Evolutionary conservation across 2,329 filamentous ascomycete genomes (phyloP), one percentile per base, ranked within the genome.

Genomic region (Tolypocladium ovalisporum): DNA sequence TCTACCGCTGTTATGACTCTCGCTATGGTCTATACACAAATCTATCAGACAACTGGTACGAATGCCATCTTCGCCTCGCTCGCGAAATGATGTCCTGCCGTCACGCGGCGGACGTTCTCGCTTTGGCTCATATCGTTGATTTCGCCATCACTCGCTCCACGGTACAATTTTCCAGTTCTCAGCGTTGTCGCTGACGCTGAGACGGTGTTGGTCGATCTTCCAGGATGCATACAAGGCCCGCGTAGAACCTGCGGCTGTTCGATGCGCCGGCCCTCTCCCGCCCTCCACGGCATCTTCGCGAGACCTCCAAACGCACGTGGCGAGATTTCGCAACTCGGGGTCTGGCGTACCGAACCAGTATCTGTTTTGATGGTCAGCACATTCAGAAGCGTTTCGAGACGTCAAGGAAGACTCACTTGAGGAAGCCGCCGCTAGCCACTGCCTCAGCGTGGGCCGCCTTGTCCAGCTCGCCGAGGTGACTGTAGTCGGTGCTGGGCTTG

Each of bases 301-400:
- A 36, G 79, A 80, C 61, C 82, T 76, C 84, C 85, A 88, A 59
- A 88, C 69, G 70, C 84, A 91, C 54, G 91, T 96, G 49, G 92
- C 92, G 65, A 97, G 72, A 73, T 96, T 96, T 66, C 83, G 78
- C 60, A 87, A 79, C 55, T 87, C 77, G 49, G 70, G 75, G 73
- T 95, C 84, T 24, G 87, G 86, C 37, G 75, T 78, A 2, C 90
- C 90, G 70, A 95, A 96, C 90, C 92, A 96, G 72, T 97, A 96
- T 71, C 83, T 86, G 62, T 52, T n/a, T 51, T 22, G 36, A 29
- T 32, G 56, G 62, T 66, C 57, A 68, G 64, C 55, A 56, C 4
- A 40, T 44, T 57, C 55, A 44, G 58, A 32, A 56, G 56, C 22
- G 47, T 51, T 9, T 12, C 15, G 17, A 40, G 44, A 24, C 12